These are phyloP conservation scores for Planoprotostelium fungivorum DNA, from an alignment of 78 protist species.

Conservation along the genomic window DNA sequence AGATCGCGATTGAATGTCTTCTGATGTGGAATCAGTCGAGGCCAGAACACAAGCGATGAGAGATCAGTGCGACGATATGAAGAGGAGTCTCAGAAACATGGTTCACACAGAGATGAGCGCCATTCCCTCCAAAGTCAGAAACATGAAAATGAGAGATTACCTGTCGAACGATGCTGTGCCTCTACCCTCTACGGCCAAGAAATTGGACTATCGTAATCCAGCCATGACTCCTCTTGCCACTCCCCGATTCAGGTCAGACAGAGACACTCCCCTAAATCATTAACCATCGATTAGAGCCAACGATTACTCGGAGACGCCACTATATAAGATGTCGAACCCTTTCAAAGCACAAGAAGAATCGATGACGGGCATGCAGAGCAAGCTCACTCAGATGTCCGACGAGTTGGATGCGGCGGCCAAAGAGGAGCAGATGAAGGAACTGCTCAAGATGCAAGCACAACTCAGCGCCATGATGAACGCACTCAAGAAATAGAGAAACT, in stretches of 20 bases:
- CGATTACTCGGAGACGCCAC: no score
- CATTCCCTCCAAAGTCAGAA: not conserved
- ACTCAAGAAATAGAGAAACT: no score
- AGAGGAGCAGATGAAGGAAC: no score
- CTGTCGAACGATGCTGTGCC: not conserved
- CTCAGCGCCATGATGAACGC: no score
- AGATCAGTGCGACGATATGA: not conserved
- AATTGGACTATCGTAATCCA: not conserved
- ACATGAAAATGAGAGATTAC: not conserved
- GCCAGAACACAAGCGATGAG: not conserved
- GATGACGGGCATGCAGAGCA: no score
- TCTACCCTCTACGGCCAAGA: not conserved
- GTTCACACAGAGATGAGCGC: not conserved
- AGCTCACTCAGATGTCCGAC: no score
- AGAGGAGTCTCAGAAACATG: not conserved
- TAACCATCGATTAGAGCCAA: no score
- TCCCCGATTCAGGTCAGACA: not conserved
- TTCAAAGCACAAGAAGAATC: no score
- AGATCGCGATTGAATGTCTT: not conserved
- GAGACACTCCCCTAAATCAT: no score
- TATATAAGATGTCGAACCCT: no score
- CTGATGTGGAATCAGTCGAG: not conserved
- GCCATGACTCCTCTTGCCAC: not conserved
- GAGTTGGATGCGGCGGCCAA: no score
- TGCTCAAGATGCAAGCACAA: no score